Evolutionary conservation across 2,329 filamentous ascomycete genomes (phyloP), one percentile per base, ranked within the genome.

Genomic region (Fusarium veterinarium): DNA sequence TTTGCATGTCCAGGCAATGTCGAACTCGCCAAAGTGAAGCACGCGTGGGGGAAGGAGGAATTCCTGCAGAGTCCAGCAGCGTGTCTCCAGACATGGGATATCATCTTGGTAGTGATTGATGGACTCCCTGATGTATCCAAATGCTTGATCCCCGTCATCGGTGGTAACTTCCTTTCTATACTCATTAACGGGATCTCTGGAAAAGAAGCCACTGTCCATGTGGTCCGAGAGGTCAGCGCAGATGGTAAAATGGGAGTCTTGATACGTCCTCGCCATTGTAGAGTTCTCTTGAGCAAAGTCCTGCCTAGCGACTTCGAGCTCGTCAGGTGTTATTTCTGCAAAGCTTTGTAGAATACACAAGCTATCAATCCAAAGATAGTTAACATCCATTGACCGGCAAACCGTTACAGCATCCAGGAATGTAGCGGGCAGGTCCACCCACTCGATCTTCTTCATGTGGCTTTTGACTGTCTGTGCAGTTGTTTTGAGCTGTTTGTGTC

Each of bases 171-270:
- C 23, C 4, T 25, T 37, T 2, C 0, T 23, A 6, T 60, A 35
- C 2, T 60, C 58, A 2, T 55, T 2, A 0, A 60, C 19, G 0
- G 38, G 58, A 13, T 30, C 4, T 6, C 11, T 20, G 23, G 58
- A 60, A 6, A 60, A 60, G 23, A 60, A 35, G 6, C 58, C 58
- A 8, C 58, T 60, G 23, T 60, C 30, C 58, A 60, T 60, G 8
- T 60, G 38, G 3, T 40, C n/a, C 12, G 48, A 55, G 6, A 60
- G 38, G 3, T 60, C 58, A 4, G 58, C 58, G 2, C 48, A 60
- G 19, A 60, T 60, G 23, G 58, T 44, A 3, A 60, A 60, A 4
- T 55, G 23, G 1, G 58, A 60, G 5, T 55, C 44, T 12, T 44
- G 48, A 8, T 60, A 60, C 2, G 48, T 60, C 14, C 38, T 55